Evolutionary conservation across 805 yeast species (phyloP).

Genomic region (Isabelozyma pseudorhagii): DNA sequence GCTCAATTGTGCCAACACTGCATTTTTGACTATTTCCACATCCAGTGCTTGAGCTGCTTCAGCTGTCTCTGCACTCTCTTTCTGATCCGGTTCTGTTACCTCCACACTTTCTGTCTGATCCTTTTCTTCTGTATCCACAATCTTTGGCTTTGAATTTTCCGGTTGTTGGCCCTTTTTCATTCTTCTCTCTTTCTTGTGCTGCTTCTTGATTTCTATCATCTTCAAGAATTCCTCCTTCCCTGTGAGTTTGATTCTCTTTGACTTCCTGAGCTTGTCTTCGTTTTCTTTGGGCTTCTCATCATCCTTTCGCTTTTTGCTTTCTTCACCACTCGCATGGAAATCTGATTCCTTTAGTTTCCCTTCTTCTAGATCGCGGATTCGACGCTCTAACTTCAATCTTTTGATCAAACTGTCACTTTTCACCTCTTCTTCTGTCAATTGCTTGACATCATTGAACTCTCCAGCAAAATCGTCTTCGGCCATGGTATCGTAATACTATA

Average conservation of each 20-base stretch:
- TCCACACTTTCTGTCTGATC: no score
- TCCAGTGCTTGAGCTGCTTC: conserved; percentile 4
- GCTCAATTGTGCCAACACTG: conserved; percentile 18
- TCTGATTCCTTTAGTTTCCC: not conserved
- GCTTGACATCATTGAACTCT: conserved; percentile 28
- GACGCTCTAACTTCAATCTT: conserved; percentile 10
- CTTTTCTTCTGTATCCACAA: not conserved
- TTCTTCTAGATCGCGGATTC: conserved; percentile 4
- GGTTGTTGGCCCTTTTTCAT: not conserved
- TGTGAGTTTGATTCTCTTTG: not conserved
- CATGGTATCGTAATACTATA: not conserved
- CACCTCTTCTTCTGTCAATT: conserved; percentile 15
- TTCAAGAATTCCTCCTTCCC: conserved; percentile 6
- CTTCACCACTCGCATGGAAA: not conserved
- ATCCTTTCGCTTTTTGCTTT: not conserved
- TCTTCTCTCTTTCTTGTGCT: conserved; percentile 2
- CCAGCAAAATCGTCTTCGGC: conserved; percentile 20
- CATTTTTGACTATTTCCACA: conserved; percentile 10
- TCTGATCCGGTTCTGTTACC: no score
- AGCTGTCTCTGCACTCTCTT: not conserved
- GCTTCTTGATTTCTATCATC: conserved; percentile 1
- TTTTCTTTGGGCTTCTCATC: not conserved
- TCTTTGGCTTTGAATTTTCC: not conserved
- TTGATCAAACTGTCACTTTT: conserved; percentile 14
- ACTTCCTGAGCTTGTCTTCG: not conserved